Conservation (phyloP, 1,139 yeast species). For the Kodamaea fungicola region DNA sequence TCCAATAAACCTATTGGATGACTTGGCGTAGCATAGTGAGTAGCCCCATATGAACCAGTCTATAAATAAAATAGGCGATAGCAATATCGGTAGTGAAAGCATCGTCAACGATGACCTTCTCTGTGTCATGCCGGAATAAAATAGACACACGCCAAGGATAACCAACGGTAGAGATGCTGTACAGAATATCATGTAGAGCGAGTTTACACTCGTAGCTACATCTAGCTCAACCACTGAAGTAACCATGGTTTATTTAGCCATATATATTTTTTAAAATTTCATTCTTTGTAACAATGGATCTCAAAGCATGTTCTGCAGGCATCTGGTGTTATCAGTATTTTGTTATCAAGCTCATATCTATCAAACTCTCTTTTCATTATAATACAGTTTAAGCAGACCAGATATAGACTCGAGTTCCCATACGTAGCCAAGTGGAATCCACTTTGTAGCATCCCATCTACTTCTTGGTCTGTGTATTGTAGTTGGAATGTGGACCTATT, state of each 20-base stretch:
- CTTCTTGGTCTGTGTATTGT: constrained; percentile 43
- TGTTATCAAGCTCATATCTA: constrained; percentile 14
- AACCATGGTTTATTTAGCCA: constrained; percentile 3
- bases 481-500: constrained; percentile 62
- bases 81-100: constrained; percentile 46
- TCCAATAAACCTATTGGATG: constrained; percentile 47
- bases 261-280: background rate
- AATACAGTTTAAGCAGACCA: constrained; percentile 59
- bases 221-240: constrained; percentile 10
- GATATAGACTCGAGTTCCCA: constrained; percentile 39
- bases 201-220: constrained; percentile 25
- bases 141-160: constrained; percentile 44
- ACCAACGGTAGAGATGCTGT: constrained; percentile 32
- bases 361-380: constrained; percentile 55
- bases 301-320: constrained; percentile 20
- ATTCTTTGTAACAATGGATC: constrained; percentile 19
- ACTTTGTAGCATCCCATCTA: constrained; percentile 43
- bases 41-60: constrained; percentile 64
- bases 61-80: constrained; percentile 40
- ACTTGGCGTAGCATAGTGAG: constrained; percentile 45
- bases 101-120: constrained; percentile 54
- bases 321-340: constrained; percentile 12
- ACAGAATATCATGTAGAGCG: constrained; percentile 38
- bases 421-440: constrained; percentile 52
- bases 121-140: constrained; percentile 59